Base-by-base conservation (phyloP, 345 rosid genomes). In the rapeseed (Brassica napus) region DNA sequence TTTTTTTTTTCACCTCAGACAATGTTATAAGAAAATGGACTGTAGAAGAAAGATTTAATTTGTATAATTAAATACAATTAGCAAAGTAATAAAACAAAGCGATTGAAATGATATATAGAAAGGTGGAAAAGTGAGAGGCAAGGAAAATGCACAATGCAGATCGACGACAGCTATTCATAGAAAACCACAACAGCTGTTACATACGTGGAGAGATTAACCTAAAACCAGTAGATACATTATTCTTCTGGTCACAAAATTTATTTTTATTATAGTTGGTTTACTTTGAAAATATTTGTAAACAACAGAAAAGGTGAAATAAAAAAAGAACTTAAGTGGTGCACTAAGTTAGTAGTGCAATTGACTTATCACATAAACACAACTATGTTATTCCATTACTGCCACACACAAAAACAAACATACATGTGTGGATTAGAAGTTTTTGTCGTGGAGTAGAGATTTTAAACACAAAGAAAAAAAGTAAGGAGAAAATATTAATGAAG, bases 401-500 rank as follows among this genome's bases (percentile, higher is more conserved):
- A 65, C 14, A 30, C 34, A 34, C 14, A 8, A 12, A 30, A 21
- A 65, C 15, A 47, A 4, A 14, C 61, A 47, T 42, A 67, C 10
- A 67, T 42, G 21, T 42, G 57, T 49, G 18, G 59, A 54, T 54
- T 54, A 54, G 59, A 8, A 42, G 12, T 49, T 49, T 49, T n/a
- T 32, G 35, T 49, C 57, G 5, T n/a, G 5, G 16, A 49, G 4
- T 52, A 6, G 16, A 35, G 28, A 30, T 65, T 7, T n/a, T 1
- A 64, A 11, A 4, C 21, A 24, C 0, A 8, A 35, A 12, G 21
- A 15, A 6, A 5, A 32, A 16, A 65, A 9, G 39, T 12, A 21
- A 30, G 24, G 62, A 76, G 47, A 70, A 70, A 77, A 78, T 78
- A 57, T 72, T 32, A 78, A 66, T 58, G 77, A 72, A 72, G 77